Conservation (phyloP, 306 rosid genomes). For the Cucumis hystrix region DNA sequence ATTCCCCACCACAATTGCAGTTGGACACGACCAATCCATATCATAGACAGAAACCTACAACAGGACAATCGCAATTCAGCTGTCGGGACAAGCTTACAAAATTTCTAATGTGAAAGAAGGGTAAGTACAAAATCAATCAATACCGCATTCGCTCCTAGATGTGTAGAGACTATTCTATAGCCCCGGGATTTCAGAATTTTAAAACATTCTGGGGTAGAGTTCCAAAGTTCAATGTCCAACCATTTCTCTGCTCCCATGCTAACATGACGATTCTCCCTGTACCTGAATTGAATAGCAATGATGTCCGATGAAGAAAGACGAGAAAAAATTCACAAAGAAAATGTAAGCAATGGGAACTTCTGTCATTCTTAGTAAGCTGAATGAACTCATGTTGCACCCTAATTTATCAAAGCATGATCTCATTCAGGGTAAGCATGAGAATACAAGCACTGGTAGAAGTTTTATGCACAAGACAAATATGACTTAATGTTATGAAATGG, state of each 20-base stretch:
- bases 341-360: not conserved
- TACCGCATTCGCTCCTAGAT: conserved; percentile 77
- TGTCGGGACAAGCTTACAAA: not conserved
- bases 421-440: not conserved
- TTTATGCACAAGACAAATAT: not conserved
- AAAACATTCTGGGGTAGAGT: conserved; percentile 61
- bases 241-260: conserved; percentile 99
- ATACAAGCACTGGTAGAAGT: not conserved
- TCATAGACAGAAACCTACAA: conserved; percentile 63
- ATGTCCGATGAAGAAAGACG: not conserved
- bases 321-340: not conserved
- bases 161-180: conserved; percentile 81
- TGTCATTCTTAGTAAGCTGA: not conserved
- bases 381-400: not conserved
- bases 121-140: not conserved
- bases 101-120: not conserved
- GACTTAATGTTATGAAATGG: not conserved
- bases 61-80: conserved; percentile 12
- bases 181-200: conserved; percentile 59
- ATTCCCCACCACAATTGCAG: conserved; percentile 80
- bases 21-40: conserved; percentile 85
- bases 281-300: conserved; percentile 35
- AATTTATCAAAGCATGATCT: not conserved
- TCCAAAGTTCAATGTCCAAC: conserved; percentile 97
- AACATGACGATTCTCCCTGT: conserved; percentile 85